Evolutionary conservation across 192 early-diverging fungal genomes (phyloP).

Genomic region (Coemansia aciculifera): DNA sequence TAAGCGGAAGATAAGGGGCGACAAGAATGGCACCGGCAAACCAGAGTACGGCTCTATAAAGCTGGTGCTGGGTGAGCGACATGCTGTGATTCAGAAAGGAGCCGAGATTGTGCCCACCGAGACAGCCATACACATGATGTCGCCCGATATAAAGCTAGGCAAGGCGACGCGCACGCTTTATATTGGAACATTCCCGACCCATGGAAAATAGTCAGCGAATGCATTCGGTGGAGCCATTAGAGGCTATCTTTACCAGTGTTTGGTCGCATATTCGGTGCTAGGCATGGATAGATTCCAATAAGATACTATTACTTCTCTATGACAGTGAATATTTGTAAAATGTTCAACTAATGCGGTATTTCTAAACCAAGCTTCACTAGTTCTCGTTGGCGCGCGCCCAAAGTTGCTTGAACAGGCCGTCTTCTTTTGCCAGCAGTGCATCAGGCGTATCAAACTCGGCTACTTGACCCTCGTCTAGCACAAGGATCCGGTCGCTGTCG

Average conservation of each 20-base stretch:
- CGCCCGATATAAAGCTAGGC: slow-evolving; percentile 50
- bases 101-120: slow-evolving; percentile 36
- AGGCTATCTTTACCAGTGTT: background rate
- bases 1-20: background rate
- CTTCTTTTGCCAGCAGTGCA: slow-evolving; percentile 51
- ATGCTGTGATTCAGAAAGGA: slow-evolving; percentile 39
- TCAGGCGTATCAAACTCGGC: slow-evolving; percentile 72
- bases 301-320: background rate
- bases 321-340: background rate
- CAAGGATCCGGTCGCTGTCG: slow-evolving; percentile 73
- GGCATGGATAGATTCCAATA: background rate
- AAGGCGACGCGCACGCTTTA: slow-evolving; percentile 24
- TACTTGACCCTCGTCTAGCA: slow-evolving; percentile 70
- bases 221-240: background rate
- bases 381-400: background rate
- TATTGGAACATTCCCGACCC: slow-evolving; percentile 23
- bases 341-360: background rate
- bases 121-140: slow-evolving; percentile 26
- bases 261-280: background rate
- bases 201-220: background rate
- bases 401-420: slow-evolving; percentile 15
- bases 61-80: slow-evolving; percentile 41
- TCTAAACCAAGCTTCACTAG: background rate
- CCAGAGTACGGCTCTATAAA: slow-evolving; percentile 32
- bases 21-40: background rate